A percentile compares a stretch with the other conserved stretches of the same genome.
Evolutionary conservation across 148 eudicot species (phyloP).

Genomic region (Fagopyrum homotropicum): DNA sequence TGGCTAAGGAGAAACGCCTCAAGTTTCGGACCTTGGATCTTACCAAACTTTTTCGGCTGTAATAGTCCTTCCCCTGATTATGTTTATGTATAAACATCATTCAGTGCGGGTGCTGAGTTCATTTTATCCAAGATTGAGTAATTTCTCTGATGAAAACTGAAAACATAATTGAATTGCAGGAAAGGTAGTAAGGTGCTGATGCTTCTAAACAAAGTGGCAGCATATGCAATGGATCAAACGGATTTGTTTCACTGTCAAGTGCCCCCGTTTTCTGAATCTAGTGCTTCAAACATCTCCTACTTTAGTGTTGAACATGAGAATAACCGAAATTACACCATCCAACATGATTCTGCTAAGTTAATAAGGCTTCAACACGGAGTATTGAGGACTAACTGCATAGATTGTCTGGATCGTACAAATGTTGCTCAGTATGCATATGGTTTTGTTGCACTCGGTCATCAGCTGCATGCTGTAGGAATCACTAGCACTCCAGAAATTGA

Average conservation of each 20-base stretch:
- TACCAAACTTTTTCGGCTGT: constrained; percentile 68
- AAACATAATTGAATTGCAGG: constrained; percentile 33
- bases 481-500: constrained; percentile 41
- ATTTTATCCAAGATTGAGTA: neutral
- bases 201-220: constrained; percentile 65
- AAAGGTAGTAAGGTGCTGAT: constrained; percentile 63
- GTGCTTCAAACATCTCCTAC: constrained; percentile 24
- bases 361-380: constrained; percentile 69
- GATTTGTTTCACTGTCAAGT: constrained; percentile 69
- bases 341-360: constrained; percentile 22
- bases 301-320: constrained; percentile 16
- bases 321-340: constrained; percentile 5
- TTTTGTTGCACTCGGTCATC: constrained; percentile 85
- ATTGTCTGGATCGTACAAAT: constrained; percentile 97
- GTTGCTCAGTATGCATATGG: constrained; percentile 94
- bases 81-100: neutral
- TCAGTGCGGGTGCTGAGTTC: neutral
- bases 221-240: constrained; percentile 64
- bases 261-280: constrained; percentile 33
- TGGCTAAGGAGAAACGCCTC: constrained; percentile 60
- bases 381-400: constrained; percentile 92
- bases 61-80: constrained; percentile 14
- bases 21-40: constrained; percentile 90
- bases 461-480: constrained; percentile 72
- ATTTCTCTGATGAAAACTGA: neutral